A percentile compares a stretch with the other conserved stretches of the same genome.
phyloP scores from a whole-genome alignment of 495 filamentous ascomycete species.

The Penicillium riverlandense region DNA sequence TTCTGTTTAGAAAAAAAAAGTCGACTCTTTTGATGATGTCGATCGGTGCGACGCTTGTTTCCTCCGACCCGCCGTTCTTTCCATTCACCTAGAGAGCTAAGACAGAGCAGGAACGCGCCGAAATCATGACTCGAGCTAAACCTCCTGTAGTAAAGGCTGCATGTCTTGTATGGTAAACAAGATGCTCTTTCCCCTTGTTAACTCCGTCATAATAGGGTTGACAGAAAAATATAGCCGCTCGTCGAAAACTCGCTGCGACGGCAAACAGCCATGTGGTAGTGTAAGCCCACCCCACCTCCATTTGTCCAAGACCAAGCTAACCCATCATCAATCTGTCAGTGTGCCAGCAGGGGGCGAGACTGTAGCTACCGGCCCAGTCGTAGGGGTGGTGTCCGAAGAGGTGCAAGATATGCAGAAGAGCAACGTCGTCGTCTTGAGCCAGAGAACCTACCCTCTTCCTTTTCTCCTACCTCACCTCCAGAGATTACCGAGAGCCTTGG shows the following conservation, averaged over 20 bases:
- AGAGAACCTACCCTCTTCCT: neutral
- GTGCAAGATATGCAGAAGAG: conserved; percentile 9
- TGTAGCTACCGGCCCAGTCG: conserved; percentile 44
- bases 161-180: conserved; percentile 45
- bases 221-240: conserved; percentile 30
- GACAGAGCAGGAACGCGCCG: too few relatives aligned
- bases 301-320: neutral
- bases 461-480: neutral
- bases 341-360: conserved; percentile 30
- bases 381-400: conserved; percentile 39
- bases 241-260: conserved; percentile 46
- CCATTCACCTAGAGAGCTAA: too few relatives aligned
- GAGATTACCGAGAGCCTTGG: conserved; percentile 6
- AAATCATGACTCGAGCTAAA: conserved; percentile 15
- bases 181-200: neutral
- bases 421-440: conserved; percentile 1
- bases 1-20: too few relatives aligned
- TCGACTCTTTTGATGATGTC: too few relatives aligned
- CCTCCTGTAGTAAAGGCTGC: conserved; percentile 40
- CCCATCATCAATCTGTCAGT: conserved; percentile 16
- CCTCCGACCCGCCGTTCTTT: too few relatives aligned
- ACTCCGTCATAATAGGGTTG: conserved; percentile 2
- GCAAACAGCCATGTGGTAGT: conserved; percentile 38
- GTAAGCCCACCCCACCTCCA: conserved; percentile 17
- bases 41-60: too few relatives aligned